Evolutionary conservation across 257 asterid genomes (phyloP).

Genomic region (Catharanthus roseus): DNA sequence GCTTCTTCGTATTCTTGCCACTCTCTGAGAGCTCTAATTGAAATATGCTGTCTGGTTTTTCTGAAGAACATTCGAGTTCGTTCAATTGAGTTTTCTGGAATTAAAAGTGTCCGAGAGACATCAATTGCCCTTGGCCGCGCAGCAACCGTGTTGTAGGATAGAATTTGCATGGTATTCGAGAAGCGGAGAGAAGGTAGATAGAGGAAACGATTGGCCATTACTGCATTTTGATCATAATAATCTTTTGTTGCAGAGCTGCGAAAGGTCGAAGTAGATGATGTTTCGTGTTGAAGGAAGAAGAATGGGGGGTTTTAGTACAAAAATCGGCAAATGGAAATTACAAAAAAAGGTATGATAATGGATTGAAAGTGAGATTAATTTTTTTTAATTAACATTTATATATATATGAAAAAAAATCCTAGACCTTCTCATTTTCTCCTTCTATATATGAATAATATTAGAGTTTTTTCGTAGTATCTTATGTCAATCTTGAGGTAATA

Average conservation of each 20-base stretch:
- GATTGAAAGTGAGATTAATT: no score
- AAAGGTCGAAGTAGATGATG: neutral
- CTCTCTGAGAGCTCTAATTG: constrained; percentile 51
- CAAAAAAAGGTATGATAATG: no score
- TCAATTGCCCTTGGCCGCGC: constrained; percentile 14
- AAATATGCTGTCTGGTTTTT: constrained; percentile 2
- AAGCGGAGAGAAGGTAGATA: constrained; percentile 10
- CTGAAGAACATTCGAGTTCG: neutral
- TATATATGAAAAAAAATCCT: no score
- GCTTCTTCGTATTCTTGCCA: constrained; percentile 94
- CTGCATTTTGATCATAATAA: neutral
- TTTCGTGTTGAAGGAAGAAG: no score
- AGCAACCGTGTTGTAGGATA: neutral
- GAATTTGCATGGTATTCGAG: constrained; percentile 8
- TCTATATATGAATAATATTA: no score
- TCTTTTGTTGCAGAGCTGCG: neutral
- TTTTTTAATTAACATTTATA: no score
- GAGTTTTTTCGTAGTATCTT: no score
- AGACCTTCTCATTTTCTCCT: no score
- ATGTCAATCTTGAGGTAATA: no score
- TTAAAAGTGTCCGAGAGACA: constrained; percentile 1
- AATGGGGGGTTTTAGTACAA: no score
- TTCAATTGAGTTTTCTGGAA: neutral
- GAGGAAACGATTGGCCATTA: neutral
- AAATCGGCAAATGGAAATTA: no score